These are phyloP conservation scores for Boletus rubropictus DNA, from an alignment of 768 basidiomycete species.

Conservation along the genomic window DNA sequence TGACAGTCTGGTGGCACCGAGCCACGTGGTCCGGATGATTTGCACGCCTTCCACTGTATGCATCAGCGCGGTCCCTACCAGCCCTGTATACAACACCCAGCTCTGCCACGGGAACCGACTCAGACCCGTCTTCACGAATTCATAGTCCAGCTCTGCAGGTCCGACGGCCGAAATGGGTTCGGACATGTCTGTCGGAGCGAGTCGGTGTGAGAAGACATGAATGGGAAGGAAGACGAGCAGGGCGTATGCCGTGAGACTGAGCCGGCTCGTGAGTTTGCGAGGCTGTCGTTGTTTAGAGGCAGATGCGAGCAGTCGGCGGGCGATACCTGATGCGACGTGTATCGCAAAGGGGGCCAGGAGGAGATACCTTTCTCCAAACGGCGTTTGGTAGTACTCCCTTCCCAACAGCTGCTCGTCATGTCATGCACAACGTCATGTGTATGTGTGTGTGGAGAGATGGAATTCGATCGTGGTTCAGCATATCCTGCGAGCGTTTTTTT, in stretches of 20 bases:
- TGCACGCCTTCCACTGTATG: constrained; percentile 70
- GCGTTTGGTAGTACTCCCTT: constrained; percentile 80
- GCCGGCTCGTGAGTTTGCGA: constrained; percentile 35
- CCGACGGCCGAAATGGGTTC: constrained; percentile 44
- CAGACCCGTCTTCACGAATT: constrained; percentile 74
- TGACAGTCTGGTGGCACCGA: constrained; percentile 7
- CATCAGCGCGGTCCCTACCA: constrained; percentile 49
- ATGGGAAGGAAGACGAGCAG: constrained; percentile 57
- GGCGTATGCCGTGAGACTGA: constrained; percentile 60
- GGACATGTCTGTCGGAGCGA: constrained; percentile 41
- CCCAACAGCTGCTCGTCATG: constrained; percentile 45
- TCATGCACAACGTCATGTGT: too few relatives aligned
- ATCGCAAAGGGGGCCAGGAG: constrained; percentile 60
- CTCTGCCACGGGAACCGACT: constrained; percentile 56
- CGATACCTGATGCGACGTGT: constrained; percentile 54
- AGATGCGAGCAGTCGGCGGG: constrained; percentile 52
- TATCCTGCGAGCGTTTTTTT: not conserved
- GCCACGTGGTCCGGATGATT: too few relatives aligned
- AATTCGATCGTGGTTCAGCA: not conserved
- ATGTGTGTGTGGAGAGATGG: not conserved
- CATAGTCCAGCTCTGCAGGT: constrained; percentile 75
- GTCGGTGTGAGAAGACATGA: constrained; percentile 66
- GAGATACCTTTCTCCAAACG: constrained; percentile 60
- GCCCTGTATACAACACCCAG: constrained; percentile 56
- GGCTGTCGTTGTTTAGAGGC: constrained; percentile 16